Evolutionary conservation across 2,329 filamentous ascomycete species (phyloP), one percentile per base, ranked within the genome.

Genomic region (Fusarium annulatum): DNA sequence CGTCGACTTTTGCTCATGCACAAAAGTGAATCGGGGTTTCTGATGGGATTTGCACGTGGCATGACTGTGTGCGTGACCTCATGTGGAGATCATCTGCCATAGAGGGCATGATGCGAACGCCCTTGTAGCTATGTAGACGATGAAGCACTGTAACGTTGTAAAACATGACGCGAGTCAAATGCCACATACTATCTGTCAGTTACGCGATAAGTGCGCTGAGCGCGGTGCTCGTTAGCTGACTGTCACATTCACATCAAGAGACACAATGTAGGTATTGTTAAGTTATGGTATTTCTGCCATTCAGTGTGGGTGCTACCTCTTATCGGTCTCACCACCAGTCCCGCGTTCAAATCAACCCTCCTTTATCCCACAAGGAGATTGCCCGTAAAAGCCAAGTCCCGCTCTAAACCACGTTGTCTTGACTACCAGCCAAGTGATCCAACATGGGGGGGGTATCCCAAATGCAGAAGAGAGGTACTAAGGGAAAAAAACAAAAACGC

Each of bases 261-360:
- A n/a, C 21, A 39, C 23, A 14, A 19, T 55, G 43, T 30, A 36
- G 14, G 36, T 57, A 63, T 33, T 64, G 42, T 71, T 56, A 71
- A 69, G 64, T 80, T 80, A 80, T 81, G 80, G 79, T 81, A 81
- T 81, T 81, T 69, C 78, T 81, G 79, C 80, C 79, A 80, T 81
- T 81, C 80, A 81, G 80, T 80, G 73, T 80, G 62, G 65, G 76
- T 72, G 74, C 76, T 77, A 76, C 71, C 74, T 69, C 53, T 64
- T 66, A 26, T 67, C 60, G 60, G 63, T 61, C 21, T 64, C 61
- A 55, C 64, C 57, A 51, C 67, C 51, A 34, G 43, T 67, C 52
- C 64, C 65, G 21, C 57, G n/a, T 55, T 49, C 61, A 45, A 58
- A 62, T 30, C 52, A n/a, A 53, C 55, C 62, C 58, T 60, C 45